Evolutionary conservation across 495 filamentous ascomycete species (phyloP).

Genomic region (Podospora pseudopauciseta): DNA sequence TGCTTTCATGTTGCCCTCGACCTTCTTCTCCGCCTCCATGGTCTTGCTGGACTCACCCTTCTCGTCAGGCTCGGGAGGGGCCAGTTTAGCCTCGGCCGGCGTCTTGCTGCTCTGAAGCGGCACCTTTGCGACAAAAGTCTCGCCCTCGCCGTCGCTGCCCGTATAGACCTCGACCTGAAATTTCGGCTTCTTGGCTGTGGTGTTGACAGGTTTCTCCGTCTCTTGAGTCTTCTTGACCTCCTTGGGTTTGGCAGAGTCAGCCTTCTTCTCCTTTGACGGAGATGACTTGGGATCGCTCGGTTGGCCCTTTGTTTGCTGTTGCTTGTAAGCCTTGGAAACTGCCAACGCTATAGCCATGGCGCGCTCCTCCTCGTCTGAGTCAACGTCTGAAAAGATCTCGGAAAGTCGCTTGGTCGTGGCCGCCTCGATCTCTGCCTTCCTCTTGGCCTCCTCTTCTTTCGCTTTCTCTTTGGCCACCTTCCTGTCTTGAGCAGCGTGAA

Average conservation of each 20-base stretch:
- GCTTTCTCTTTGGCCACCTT: conserved; percentile 19
- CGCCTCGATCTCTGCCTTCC: neutral
- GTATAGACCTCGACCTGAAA: neutral
- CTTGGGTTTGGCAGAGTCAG: neutral
- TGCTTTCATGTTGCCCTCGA: neutral
- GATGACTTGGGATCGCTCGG: neutral
- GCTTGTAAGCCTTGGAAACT: neutral
- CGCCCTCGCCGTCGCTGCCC: neutral
- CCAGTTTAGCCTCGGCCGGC: neutral
- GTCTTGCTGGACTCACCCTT: conserved; percentile 1
- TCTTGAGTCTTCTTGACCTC: conserved; percentile 6
- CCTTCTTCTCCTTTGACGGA: neutral
- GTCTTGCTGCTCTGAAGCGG: neutral
- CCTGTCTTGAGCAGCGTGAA: neutral
- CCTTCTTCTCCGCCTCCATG: neutral
- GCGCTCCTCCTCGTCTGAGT: neutral
- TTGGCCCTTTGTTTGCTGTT: neutral
- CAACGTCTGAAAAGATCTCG: neutral
- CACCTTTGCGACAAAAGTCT: conserved; percentile 4
- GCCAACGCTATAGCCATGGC: neutral
- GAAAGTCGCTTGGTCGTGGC: neutral
- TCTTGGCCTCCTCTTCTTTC: neutral
- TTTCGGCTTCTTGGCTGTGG: neutral
- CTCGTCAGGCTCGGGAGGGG: neutral
- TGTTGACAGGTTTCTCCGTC: neutral